These are phyloP conservation scores for Clavariopsis aquatica DNA, from an alignment of 495 filamentous ascomycete genomes.

Conservation along the genomic window DNA sequence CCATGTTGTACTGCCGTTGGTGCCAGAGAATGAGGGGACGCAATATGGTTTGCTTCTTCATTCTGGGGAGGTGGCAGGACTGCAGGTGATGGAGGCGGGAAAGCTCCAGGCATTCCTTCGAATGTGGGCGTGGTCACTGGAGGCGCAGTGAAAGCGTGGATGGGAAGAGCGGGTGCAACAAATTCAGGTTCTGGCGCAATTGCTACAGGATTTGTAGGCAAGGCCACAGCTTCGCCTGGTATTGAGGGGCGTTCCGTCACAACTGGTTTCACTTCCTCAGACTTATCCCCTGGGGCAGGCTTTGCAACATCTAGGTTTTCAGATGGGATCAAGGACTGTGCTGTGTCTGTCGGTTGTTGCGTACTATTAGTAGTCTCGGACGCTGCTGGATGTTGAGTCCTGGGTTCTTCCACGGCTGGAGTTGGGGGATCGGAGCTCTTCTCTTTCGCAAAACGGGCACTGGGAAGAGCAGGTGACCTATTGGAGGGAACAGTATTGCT, in stretches of 20 bases:
- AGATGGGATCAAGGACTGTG: background rate
- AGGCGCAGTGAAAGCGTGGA: background rate
- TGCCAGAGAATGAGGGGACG: conserved; percentile 3
- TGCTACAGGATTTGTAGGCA: background rate
- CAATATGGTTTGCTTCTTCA: conserved; percentile 36
- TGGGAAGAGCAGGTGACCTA: conserved; percentile 70
- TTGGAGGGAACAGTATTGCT: conserved; percentile 97
- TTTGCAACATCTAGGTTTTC: conserved; percentile 11
- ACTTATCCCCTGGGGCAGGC: background rate
- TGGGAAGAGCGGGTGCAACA: background rate
- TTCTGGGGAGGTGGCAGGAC: conserved; percentile 31
- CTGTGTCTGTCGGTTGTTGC: background rate
- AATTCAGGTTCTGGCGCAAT: background rate
- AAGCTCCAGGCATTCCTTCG: conserved; percentile 13
- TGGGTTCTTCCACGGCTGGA: conserved; percentile 27
- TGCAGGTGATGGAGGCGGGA: conserved; percentile 17
- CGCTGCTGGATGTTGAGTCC: background rate
- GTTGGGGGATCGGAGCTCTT: conserved; percentile 46
- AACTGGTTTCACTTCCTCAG: background rate
- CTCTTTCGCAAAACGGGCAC: conserved; percentile 56
- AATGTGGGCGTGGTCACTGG: background rate
- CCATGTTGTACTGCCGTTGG: conserved; percentile 15
- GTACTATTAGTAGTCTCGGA: background rate
- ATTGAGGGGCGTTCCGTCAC: background rate
- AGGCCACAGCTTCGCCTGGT: background rate